A percentile compares a stretch with the other conserved stretches of the same genome.
phyloP scores from a whole-genome alignment of 75 land plant genomes.

The Pinus albicaulis region DNA sequence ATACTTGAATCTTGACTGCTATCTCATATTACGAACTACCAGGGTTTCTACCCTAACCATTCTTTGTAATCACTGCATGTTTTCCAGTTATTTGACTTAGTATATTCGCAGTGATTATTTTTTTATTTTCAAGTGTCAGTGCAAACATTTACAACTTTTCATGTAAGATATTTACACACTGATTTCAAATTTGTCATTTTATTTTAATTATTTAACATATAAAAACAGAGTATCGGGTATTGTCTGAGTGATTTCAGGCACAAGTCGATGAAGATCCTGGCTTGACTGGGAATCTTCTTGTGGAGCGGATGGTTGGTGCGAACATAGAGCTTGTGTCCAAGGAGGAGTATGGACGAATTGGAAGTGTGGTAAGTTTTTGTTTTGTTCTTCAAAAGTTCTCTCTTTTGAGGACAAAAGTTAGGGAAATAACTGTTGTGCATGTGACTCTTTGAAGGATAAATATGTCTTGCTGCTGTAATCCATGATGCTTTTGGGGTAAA shows the following conservation, averaged over 20 bases:
- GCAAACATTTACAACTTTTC: neutral
- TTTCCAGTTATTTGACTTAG: neutral
- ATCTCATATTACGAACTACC: conserved; percentile 89
- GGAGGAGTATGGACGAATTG: conserved; percentile 89
- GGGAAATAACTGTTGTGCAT: too few species aligned
- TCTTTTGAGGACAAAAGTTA: too few species aligned
- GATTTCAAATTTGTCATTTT: neutral
- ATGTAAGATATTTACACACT: too few species aligned
- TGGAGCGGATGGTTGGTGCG: conserved; percentile 93
- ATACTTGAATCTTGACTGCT: conserved; percentile 87
- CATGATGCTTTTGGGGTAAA: too few species aligned
- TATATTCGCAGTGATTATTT: neutral
- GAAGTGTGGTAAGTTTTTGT: conserved; percentile 68
- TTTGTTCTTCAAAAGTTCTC: neutral
- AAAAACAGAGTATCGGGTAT: neutral
- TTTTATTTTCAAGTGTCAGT: neutral
- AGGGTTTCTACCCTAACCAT: conserved; percentile 50
- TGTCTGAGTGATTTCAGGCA: conserved; percentile 42
- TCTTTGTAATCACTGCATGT: neutral
- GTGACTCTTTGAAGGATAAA: too few species aligned
- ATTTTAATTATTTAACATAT: neutral
- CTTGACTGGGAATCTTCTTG: conserved; percentile 79
- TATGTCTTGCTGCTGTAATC: too few species aligned
- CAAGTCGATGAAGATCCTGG: conserved; percentile 89
- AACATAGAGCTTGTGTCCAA: conserved; percentile 88